Evolutionary conservation across 257 asterid species (phyloP).

Genomic region (Mentha longifolia): DNA sequence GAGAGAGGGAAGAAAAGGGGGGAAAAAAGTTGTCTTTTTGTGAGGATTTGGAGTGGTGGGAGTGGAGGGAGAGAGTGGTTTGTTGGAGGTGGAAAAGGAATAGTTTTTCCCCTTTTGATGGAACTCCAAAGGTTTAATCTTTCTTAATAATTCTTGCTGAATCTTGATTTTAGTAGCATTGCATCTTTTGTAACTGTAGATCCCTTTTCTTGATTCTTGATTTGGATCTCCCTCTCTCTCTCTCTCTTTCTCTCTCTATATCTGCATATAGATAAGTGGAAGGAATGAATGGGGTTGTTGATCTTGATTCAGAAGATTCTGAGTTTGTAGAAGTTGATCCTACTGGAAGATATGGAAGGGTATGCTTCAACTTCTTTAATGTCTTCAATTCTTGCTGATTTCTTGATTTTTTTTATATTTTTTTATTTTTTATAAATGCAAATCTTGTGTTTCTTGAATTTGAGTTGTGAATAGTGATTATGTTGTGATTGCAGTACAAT

Average conservation of each 20-base stretch:
- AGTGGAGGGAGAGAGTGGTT: slow-evolving; percentile 25
- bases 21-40: slow-evolving; percentile 37
- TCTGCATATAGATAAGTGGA: not conserved
- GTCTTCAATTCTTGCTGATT: not conserved
- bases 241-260: not conserved
- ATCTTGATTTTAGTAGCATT: slow-evolving; percentile 23
- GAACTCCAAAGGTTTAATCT: slow-evolving; percentile 22
- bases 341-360: slow-evolving; percentile 92
- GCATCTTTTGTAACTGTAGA: not conserved
- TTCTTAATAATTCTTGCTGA: slow-evolving; percentile 9
- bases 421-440: not conserved
- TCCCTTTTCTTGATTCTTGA: slow-evolving; percentile 29
- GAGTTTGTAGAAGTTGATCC: slow-evolving; percentile 90
- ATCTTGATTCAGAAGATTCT: slow-evolving; percentile 62
- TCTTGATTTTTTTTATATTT: not conserved
- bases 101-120: slow-evolving; percentile 36
- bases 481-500: slow-evolving; percentile 59
- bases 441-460: not conserved
- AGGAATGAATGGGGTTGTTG: slow-evolving; percentile 68
- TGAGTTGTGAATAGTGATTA: slow-evolving; percentile 1
- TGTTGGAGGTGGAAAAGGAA: slow-evolving; percentile 8
- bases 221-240: slow-evolving; percentile 33
- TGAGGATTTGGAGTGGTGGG: slow-evolving; percentile 41
- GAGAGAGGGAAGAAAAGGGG: not conserved
- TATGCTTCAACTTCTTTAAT: slow-evolving; percentile 34